Percentiles rank a stretch among this genome's conserved stretches.
Conservation (phyloP, 306 rosid genomes). For the Prosopis cineraria region DNA sequence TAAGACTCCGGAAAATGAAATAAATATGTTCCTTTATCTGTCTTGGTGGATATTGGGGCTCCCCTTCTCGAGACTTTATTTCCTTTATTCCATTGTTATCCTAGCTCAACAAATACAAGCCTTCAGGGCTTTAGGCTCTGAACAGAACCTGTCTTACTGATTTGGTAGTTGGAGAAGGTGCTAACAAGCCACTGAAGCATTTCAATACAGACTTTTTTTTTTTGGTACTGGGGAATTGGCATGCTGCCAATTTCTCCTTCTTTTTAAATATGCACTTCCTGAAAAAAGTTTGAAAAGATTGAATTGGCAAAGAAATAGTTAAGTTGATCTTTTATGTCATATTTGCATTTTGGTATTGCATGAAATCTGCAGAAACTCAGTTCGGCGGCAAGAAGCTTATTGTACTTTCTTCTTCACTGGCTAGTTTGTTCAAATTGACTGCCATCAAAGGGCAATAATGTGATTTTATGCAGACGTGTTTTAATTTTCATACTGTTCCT, state of each 20-base stretch:
- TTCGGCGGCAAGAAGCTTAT: conserved; percentile 10
- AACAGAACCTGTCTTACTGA: conserved; percentile 1
- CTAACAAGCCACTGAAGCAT: conserved; percentile 1
- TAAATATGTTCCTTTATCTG: background rate
- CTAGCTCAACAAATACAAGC: conserved; percentile 13
- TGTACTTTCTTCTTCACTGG: conserved; percentile 12
- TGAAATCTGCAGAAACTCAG: conserved; percentile 24
- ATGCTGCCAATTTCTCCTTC: background rate
- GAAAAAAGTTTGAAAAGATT: background rate
- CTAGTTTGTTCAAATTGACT: conserved; percentile 16
- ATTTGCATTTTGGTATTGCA: conserved; percentile 19
- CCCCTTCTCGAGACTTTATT: background rate
- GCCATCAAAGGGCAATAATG: background rate
- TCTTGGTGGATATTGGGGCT: conserved; percentile 10
- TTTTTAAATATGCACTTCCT: conserved; percentile 5
- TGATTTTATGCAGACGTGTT: conserved; percentile 11
- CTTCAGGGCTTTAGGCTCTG: conserved; percentile 25
- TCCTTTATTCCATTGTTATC: conserved; percentile 11
- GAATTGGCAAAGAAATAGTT: background rate
- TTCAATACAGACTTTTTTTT: background rate
- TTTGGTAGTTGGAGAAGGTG: conserved; percentile 7
- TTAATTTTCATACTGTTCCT: conserved; percentile 20
- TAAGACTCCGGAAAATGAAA: conserved; percentile 7
- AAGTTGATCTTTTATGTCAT: conserved; percentile 1
- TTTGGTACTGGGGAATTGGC: background rate